Evolutionary conservation across 345 rosid genomes (phyloP).

Genomic region (Psidium friedrichsthalianum): DNA sequence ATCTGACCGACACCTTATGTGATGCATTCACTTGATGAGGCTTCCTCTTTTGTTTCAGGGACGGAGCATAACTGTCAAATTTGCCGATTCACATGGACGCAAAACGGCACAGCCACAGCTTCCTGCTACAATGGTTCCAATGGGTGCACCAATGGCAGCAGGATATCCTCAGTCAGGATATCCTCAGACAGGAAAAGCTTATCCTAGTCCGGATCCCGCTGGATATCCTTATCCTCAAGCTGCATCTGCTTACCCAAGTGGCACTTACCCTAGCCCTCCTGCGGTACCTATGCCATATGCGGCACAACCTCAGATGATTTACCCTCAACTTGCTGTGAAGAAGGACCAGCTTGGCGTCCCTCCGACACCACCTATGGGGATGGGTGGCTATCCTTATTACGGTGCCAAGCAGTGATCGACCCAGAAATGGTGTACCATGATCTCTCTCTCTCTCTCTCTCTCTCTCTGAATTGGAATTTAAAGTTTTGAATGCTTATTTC

Average conservation of each 20-base stretch:
- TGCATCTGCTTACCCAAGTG: conserved; percentile 20
- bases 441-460: not conserved
- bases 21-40: not conserved
- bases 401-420: conserved; percentile 12
- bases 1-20: not conserved
- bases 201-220: conserved; percentile 10
- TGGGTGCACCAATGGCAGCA: conserved; percentile 18
- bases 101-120: conserved; percentile 26
- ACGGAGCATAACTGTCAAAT: conserved; percentile 35
- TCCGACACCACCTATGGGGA: conserved; percentile 19
- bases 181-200: conserved; percentile 35
- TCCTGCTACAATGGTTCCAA: conserved; percentile 20
- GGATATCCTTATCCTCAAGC: conserved; percentile 38
- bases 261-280: conserved; percentile 31
- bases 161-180: conserved; percentile 33
- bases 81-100: conserved; percentile 43
- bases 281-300: conserved; percentile 24
- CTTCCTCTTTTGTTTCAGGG: conserved; percentile 25
- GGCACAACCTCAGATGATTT: conserved; percentile 21
- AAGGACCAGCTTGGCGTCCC: conserved; percentile 28
- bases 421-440: not conserved
- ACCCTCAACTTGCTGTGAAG: conserved; percentile 15
- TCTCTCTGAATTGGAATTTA: not conserved
- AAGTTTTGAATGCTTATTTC: not conserved
- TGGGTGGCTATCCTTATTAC: conserved; percentile 42